Evolutionary conservation across 768 basidiomycete species (phyloP).

Genomic region (Leccinum aurantiacum): DNA sequence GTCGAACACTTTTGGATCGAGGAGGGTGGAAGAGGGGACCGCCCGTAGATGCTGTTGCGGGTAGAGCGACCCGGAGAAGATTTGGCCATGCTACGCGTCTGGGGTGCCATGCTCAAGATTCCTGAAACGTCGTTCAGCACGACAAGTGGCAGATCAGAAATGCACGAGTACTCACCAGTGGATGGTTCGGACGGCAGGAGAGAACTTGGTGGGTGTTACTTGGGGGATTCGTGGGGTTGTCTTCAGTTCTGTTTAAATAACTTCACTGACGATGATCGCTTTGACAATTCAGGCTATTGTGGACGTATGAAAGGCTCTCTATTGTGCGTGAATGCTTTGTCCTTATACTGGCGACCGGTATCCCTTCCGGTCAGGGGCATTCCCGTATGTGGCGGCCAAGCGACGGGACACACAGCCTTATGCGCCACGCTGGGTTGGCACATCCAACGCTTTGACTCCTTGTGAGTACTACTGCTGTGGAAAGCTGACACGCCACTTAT

Average conservation of each 20-base stretch:
- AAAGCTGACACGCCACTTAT: background rate
- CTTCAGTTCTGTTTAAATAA: conserved; percentile 25
- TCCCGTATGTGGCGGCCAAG: conserved; percentile 18
- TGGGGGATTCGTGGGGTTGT: background rate
- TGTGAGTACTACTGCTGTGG: conserved; percentile 1
- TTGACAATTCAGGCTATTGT: conserved; percentile 11
- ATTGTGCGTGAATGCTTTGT: conserved; percentile 21
- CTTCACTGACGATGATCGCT: conserved; percentile 10
- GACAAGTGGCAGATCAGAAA: background rate
- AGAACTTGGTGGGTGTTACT: background rate
- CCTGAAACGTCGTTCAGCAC: background rate
- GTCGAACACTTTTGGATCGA: conserved; percentile 10
- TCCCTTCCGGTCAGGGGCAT: conserved; percentile 22
- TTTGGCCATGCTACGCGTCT: conserved; percentile 22
- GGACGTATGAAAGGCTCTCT: conserved; percentile 13
- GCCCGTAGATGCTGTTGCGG: conserved; percentile 26
- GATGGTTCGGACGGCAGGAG: background rate
- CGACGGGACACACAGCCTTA: conserved; percentile 16
- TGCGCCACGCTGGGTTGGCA: background rate
- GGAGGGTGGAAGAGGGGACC: conserved; percentile 7
- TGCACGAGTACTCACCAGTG: conserved; percentile 4
- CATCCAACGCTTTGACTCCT: conserved; percentile 23
- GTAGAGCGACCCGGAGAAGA: conserved; percentile 18
- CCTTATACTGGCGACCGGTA: conserved; percentile 21
- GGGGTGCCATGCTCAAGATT: conserved; percentile 25